A percentile compares a stretch with the other conserved stretches of the same genome.
Evolutionary conservation across 805 yeast genomes (phyloP).

Genomic region (Candida maesae): DNA sequence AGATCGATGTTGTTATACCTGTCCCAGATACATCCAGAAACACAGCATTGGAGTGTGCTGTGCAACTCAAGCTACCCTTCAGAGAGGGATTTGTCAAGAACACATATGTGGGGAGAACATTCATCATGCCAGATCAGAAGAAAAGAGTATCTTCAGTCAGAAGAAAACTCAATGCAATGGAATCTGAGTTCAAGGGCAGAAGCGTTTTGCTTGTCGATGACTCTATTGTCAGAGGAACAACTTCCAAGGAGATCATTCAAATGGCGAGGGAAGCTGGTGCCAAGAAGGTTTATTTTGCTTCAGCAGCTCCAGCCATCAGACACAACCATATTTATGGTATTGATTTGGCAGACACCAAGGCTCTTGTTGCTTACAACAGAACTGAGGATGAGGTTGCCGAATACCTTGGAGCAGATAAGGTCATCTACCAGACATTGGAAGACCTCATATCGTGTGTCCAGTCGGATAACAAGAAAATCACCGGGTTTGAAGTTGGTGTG

Average conservation of each 20-base stretch:
- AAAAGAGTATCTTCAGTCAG: constrained; percentile 93
- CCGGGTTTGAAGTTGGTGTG: constrained; percentile 90
- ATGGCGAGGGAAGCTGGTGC: constrained; percentile 99
- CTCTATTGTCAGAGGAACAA: constrained; percentile 96
- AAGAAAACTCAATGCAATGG: constrained; percentile 95
- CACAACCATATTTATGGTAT: constrained; percentile 96
- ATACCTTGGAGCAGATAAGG: constrained; percentile 85
- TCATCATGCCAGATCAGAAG: constrained; percentile 96
- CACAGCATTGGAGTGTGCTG: constrained; percentile 90
- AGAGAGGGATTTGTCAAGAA: constrained; percentile 97
- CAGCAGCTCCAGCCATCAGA: constrained; percentile 98
- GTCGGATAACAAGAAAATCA: constrained; percentile 38
- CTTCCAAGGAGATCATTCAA: constrained; percentile 90
- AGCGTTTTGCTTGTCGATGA: constrained; percentile 92
- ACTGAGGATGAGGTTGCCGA: constrained; percentile 70
- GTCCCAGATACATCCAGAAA: constrained; percentile 99
- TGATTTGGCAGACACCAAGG: constrained; percentile 92
- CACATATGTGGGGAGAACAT: constrained; percentile 95
- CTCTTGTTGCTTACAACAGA: constrained; percentile 83
- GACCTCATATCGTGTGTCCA: constrained; percentile 82
- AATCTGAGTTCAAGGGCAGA: constrained; percentile 79
- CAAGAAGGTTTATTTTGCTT: constrained; percentile 88
- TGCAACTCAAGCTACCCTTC: constrained; percentile 72
- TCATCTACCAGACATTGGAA: constrained; percentile 79
- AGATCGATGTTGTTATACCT: constrained; percentile 92